phyloP scores from a whole-genome alignment of 352 stramenopile species.

The Pythium angustatum region DNA sequence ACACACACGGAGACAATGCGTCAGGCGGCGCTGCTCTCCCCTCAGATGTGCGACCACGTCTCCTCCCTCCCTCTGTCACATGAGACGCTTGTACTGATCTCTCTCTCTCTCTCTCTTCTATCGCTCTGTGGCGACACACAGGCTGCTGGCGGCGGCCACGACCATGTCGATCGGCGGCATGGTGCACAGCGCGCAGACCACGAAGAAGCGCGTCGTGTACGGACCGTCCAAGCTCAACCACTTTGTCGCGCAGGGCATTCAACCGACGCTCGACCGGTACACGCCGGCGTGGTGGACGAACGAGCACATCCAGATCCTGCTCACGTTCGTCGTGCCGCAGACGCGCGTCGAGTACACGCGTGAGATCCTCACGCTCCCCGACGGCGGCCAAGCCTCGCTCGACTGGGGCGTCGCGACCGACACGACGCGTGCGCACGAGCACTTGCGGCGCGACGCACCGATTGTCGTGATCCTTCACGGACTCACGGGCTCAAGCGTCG shows the following conservation, averaged over 20 bases:
- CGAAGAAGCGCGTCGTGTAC: constrained; percentile 52
- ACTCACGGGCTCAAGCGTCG: constrained; percentile 64
- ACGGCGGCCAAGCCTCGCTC: constrained; percentile 64
- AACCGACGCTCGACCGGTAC: constrained; percentile 52
- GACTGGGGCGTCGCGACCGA: constrained; percentile 61
- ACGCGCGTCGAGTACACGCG: constrained; percentile 50
- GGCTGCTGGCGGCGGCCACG: constrained; percentile 4
- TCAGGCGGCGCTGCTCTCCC: constrained; percentile 6
- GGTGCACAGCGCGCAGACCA: constrained; percentile 5
- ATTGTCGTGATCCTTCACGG: constrained; percentile 73
- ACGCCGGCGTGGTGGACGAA: constrained; percentile 76
- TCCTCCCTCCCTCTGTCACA: too few relatives aligned
- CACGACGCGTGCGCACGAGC: constrained; percentile 5
- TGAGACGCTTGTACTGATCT: too few relatives aligned
- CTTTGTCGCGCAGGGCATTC: constrained; percentile 52
- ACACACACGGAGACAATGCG: too few relatives aligned
- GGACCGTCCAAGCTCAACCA: constrained; percentile 62
- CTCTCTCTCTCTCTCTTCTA: not conserved
- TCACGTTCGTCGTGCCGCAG: constrained; percentile 73
- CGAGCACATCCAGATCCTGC: constrained; percentile 61
- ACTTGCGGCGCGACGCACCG: constrained; percentile 34
- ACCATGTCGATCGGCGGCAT: constrained; percentile 7
- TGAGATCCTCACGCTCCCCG: constrained; percentile 52
- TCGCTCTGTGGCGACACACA: not conserved
- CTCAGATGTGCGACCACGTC: constrained; percentile 4